These are phyloP conservation scores for Pleurotus platypus DNA, from an alignment of 768 basidiomycete species.

Conservation along the genomic window DNA sequence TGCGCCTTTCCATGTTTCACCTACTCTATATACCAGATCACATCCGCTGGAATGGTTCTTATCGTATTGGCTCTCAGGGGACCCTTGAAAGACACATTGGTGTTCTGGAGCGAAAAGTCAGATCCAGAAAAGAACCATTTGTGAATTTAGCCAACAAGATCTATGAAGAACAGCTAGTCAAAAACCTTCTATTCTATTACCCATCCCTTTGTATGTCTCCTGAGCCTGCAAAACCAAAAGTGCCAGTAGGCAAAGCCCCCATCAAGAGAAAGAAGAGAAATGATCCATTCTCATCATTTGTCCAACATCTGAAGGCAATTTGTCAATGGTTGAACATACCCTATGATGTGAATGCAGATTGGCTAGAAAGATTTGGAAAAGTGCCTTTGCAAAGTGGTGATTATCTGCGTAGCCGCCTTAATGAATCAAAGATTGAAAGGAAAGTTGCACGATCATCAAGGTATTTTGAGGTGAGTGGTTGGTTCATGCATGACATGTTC, in stretches of 20 bases:
- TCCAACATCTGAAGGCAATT: slow-evolving; percentile 9
- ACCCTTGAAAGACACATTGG: slow-evolving; percentile 24
- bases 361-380: slow-evolving; percentile 12
- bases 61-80: slow-evolving; percentile 26
- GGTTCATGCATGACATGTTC: neutral
- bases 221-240: neutral
- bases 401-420: slow-evolving; percentile 11
- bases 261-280: neutral
- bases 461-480: slow-evolving; percentile 12
- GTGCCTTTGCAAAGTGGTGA: slow-evolving; percentile 4
- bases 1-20: slow-evolving; percentile 27
- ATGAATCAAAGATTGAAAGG: slow-evolving; percentile 5
- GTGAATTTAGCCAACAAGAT: slow-evolving; percentile 25
- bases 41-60: slow-evolving; percentile 30
- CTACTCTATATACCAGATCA: slow-evolving; percentile 28
- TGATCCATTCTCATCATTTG: neutral
- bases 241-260: neutral
- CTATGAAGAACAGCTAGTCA: slow-evolving; percentile 18
- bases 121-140: slow-evolving; percentile 26
- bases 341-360: slow-evolving; percentile 5
- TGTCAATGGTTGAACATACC: slow-evolving; percentile 8
- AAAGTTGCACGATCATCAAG: slow-evolving; percentile 1
- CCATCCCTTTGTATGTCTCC: slow-evolving; percentile 8
- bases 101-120: slow-evolving; percentile 23
- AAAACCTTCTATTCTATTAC: slow-evolving; percentile 18